Evolutionary conservation across 2,329 filamentous ascomycete species (phyloP).

Genomic region (Epichloe typhina): DNA sequence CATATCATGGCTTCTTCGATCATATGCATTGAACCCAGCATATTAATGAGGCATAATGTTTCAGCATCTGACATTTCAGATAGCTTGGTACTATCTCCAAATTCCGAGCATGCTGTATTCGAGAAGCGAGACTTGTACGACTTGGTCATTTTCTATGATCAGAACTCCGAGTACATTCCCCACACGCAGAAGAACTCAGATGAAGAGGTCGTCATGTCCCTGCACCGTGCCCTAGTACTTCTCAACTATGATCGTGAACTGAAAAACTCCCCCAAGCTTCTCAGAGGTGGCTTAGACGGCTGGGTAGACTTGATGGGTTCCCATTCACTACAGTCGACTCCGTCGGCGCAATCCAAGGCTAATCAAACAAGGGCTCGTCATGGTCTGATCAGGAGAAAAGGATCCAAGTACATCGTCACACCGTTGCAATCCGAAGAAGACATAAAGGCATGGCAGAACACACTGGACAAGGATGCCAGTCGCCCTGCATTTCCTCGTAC

Average conservation of each 20-base stretch:
- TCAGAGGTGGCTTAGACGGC: slow-evolving; percentile 71
- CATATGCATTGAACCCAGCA: slow-evolving; percentile 76
- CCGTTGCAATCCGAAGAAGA: slow-evolving; percentile 74
- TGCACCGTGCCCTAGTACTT: slow-evolving; percentile 69
- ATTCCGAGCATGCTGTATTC: slow-evolving; percentile 65
- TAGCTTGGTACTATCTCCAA: slow-evolving; percentile 55
- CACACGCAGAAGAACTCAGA: slow-evolving; percentile 20
- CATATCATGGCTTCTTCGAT: slow-evolving; percentile 76
- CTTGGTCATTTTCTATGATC: slow-evolving; percentile 82
- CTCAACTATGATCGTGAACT: slow-evolving; percentile 72
- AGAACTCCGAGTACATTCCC: slow-evolving; percentile 43
- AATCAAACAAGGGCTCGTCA: slow-evolving; percentile 10
- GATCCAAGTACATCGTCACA: slow-evolving; percentile 38
- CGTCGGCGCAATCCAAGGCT: slow-evolving; percentile 15
- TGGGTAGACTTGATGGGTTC: slow-evolving; percentile 76
- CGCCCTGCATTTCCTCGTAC: slow-evolving; percentile 47
- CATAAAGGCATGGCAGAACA: slow-evolving; percentile 67
- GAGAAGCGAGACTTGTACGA: slow-evolving; percentile 64
- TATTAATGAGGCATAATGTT: slow-evolving; percentile 55
- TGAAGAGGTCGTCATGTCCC: slow-evolving; percentile 48
- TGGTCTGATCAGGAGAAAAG: slow-evolving; percentile 21
- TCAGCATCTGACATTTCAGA: slow-evolving; percentile 51
- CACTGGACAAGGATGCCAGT: slow-evolving; percentile 52
- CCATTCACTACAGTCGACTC: slow-evolving; percentile 40
- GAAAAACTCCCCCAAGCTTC: slow-evolving; percentile 63